Evolutionary conservation across 2,329 filamentous ascomycete species (phyloP).

Genomic region (Aspergillus intermedius): DNA sequence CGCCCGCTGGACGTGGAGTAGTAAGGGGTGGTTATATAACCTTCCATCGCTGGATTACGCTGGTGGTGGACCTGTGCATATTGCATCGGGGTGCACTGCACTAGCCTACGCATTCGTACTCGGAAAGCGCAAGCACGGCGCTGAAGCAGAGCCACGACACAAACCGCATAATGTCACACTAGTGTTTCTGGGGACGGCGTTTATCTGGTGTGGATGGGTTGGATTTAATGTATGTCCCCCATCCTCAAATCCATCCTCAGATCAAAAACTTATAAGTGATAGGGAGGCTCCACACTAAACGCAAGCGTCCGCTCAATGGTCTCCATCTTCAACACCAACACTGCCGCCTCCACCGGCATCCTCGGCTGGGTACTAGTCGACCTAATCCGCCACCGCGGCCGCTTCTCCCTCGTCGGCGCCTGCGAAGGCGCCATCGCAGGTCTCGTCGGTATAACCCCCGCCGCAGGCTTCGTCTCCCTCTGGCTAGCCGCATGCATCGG

Average conservation of each 20-base stretch:
- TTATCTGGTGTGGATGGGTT: constrained; percentile 48
- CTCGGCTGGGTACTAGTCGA: constrained; percentile 51
- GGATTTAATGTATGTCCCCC: constrained; percentile 46
- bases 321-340: constrained; percentile 54
- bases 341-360: constrained; percentile 49
- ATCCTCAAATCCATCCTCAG: neutral
- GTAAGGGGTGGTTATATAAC: constrained; percentile 63
- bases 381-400: constrained; percentile 46
- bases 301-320: constrained; percentile 49
- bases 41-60: constrained; percentile 68
- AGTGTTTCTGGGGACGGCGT: constrained; percentile 60
- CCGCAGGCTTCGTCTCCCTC: constrained; percentile 47
- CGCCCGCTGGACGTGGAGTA: constrained; percentile 73
- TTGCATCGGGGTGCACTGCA: constrained; percentile 64
- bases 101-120: constrained; percentile 69
- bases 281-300: constrained; percentile 50
- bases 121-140: constrained; percentile 58
- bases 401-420: constrained; percentile 51
- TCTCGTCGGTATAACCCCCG: constrained; percentile 55
- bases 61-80: constrained; percentile 68
- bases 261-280: neutral
- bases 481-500: constrained; percentile 53
- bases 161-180: constrained; percentile 66
- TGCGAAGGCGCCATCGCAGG: constrained; percentile 55
- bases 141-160: constrained; percentile 42